These are phyloP conservation scores for Vigna unguiculata DNA, from an alignment of 306 rosid species.

Conservation along the genomic window DNA sequence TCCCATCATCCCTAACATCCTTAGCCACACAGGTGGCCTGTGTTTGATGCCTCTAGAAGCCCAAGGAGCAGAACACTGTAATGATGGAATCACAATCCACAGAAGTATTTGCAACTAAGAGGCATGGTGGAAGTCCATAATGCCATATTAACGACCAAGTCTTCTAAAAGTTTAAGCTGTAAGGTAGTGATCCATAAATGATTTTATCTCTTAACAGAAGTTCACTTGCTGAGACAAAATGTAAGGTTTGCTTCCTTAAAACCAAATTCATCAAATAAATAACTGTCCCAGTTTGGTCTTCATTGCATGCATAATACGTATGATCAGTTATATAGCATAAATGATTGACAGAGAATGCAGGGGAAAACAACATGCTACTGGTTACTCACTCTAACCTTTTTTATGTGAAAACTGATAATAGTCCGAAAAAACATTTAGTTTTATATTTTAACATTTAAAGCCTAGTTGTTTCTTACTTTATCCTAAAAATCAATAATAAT, in stretches of 20 bases:
- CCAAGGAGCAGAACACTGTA: neutral
- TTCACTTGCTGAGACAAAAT: neutral
- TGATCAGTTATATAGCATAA: conserved; percentile 2
- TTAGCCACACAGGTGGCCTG: neutral
- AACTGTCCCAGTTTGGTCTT: neutral
- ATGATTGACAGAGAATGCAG: conserved; percentile 13
- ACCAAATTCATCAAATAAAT: conserved; percentile 5
- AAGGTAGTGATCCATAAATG: neutral
- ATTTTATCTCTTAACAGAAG: neutral
- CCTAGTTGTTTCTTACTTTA: neutral
- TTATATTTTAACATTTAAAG: neutral
- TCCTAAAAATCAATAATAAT: neutral
- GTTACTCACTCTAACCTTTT: neutral
- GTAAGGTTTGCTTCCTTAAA: neutral
- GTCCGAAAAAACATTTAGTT: neutral
- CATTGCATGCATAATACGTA: conserved; percentile 6
- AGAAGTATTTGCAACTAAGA: neutral
- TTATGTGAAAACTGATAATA: conserved; percentile 23
- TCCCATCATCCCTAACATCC: neutral
- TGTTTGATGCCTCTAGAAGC: neutral
- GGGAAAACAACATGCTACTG: conserved; percentile 17
- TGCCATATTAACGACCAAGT: neutral
- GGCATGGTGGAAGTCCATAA: neutral
- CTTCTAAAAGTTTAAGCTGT: too few relatives aligned
- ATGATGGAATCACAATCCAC: neutral